Evolutionary conservation across 495 filamentous ascomycete genomes (phyloP).

Genomic region (Neurospora sp.): DNA sequence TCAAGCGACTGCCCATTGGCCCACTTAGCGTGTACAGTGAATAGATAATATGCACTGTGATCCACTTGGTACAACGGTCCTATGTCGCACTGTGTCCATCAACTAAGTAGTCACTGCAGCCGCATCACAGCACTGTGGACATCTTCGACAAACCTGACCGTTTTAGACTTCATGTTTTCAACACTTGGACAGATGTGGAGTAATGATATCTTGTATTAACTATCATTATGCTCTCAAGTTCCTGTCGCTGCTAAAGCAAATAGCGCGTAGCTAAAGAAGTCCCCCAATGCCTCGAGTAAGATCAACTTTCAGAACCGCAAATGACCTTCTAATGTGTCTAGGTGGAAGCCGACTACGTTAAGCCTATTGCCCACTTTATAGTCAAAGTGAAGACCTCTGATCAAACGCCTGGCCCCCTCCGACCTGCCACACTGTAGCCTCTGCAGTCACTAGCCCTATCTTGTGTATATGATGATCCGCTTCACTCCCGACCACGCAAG

Average conservation of each 20-base stretch:
- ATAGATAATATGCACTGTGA: not conserved
- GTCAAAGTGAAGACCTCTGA: not conserved
- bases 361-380: not conserved
- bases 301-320: not conserved
- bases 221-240: not conserved
- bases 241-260: not conserved
- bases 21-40: not conserved
- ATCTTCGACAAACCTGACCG: not conserved
- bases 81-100: not conserved
- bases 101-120: not conserved
- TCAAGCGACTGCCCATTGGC: not conserved
- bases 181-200: not conserved
- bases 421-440: not conserved
- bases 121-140: not conserved
- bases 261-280: not conserved
- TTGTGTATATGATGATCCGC: not conserved
- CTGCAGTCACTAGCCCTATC: not conserved
- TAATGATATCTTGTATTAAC: not conserved
- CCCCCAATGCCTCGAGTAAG: not conserved
- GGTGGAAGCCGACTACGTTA: not conserved
- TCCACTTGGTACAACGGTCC: not conserved
- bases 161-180: not conserved
- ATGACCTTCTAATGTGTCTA: not conserved
- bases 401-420: not conserved
- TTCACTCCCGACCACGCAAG: not conserved